These are phyloP conservation scores for Nigrospora osmanthi DNA, from an alignment of 2,329 filamentous ascomycete genomes.

Conservation along the genomic window DNA sequence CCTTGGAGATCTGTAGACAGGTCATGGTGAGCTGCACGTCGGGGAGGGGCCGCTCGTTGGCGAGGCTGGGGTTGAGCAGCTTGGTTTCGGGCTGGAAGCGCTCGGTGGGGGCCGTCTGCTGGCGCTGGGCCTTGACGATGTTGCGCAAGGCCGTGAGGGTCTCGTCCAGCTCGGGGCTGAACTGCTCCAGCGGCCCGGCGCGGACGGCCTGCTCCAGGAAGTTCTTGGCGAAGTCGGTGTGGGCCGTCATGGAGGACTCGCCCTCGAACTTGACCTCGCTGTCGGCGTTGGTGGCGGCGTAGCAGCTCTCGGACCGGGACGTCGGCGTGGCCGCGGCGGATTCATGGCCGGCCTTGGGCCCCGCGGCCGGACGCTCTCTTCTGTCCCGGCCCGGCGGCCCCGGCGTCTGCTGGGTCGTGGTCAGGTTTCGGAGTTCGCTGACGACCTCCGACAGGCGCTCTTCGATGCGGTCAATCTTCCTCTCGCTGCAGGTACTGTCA, in stretches of 20 bases:
- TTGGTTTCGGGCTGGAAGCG: not conserved
- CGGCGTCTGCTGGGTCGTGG: constrained; percentile 11
- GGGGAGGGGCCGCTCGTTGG: not conserved
- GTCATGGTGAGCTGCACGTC: constrained; percentile 1
- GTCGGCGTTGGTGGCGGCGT: not conserved
- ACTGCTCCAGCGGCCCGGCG: constrained; percentile 31
- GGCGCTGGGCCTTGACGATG: constrained; percentile 25
- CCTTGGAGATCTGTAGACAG: constrained; percentile 1
- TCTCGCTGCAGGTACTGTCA: constrained; percentile 1
- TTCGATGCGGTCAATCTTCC: constrained; percentile 21
- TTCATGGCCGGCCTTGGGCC: not conserved
- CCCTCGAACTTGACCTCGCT: constrained; percentile 35
- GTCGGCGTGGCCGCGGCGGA: not conserved
- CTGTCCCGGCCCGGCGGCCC: constrained; percentile 2
- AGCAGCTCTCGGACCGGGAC: not conserved
- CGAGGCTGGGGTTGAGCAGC: not conserved
- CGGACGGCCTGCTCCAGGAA: constrained; percentile 42
- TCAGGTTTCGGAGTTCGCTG: constrained; percentile 12
- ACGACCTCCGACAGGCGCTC: constrained; percentile 18
- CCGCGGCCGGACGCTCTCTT: no score
- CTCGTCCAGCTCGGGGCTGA: constrained; percentile 38
- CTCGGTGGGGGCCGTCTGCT: not conserved
- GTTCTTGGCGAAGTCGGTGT: constrained; percentile 42
- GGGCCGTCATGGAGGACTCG: constrained; percentile 39
- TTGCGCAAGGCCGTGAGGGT: constrained; percentile 39